phyloP scores from a whole-genome alignment of 345 rosid species.

The Brassica rapa region DNA sequence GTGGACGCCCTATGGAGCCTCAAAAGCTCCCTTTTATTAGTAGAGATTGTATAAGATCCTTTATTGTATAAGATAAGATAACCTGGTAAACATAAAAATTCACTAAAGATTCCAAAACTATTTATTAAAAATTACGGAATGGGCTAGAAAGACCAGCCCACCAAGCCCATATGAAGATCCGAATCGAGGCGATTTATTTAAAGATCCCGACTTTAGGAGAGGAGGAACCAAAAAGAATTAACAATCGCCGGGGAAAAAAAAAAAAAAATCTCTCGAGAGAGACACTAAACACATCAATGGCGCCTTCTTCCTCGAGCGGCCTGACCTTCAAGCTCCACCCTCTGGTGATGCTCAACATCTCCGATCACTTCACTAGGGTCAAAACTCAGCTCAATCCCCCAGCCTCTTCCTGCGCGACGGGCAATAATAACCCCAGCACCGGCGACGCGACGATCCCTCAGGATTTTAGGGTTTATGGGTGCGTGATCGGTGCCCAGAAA shows the following conservation, averaged over 20 bases:
- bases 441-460: slow-evolving; percentile 35
- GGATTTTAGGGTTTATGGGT: slow-evolving; percentile 81
- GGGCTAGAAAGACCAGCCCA: slow-evolving; percentile 29
- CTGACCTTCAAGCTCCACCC: slow-evolving; percentile 97
- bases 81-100: no score
- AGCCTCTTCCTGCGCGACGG: slow-evolving; percentile 32
- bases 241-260: slow-evolving; percentile 2
- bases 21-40: no score
- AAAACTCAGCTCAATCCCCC: slow-evolving; percentile 76
- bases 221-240: neutral
- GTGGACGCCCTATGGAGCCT: no score
- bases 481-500: slow-evolving; percentile 87
- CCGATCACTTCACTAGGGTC: slow-evolving; percentile 91
- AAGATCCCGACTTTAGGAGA: neutral
- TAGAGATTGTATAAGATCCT: no score
- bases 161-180: neutral
- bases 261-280: neutral
- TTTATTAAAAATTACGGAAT: neutral
- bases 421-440: slow-evolving; percentile 35
- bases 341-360: slow-evolving; percentile 84
- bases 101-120: neutral
- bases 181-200: neutral
- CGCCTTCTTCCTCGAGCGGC: slow-evolving; percentile 93
- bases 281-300: slow-evolving; percentile 53
- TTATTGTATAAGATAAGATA: no score